These are phyloP conservation scores for Mortierella sp. DNA, from an alignment of 371 early-diverging fungal genomes.

Conservation along the genomic window DNA sequence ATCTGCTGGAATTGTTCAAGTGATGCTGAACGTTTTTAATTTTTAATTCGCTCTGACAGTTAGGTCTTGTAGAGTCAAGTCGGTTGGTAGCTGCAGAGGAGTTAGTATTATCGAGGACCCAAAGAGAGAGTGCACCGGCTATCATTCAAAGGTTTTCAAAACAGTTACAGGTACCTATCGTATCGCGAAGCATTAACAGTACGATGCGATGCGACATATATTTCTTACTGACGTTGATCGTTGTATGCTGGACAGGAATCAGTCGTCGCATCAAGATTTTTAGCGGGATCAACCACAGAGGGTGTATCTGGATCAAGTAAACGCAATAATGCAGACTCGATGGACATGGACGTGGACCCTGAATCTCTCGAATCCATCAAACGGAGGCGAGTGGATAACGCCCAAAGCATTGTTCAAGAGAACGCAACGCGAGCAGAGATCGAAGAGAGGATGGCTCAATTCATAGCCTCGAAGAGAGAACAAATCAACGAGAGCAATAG, in stretches of 20 bases:
- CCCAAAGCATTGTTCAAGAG: constrained; percentile 9
- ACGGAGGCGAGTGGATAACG: constrained; percentile 38
- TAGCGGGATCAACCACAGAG: neutral
- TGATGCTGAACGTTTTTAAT: too few relatives aligned
- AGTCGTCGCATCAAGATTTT: neutral
- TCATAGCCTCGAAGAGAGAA: constrained; percentile 69
- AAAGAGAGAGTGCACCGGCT: constrained; percentile 26
- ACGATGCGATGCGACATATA: neutral
- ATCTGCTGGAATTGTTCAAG: neutral
- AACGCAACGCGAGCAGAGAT: constrained; percentile 44
- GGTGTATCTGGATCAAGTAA: constrained; percentile 21
- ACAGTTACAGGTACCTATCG: constrained; percentile 28
- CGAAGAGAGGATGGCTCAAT: constrained; percentile 59
- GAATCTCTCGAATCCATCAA: constrained; percentile 20
- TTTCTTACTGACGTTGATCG: too few relatives aligned
- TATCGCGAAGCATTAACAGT: neutral
- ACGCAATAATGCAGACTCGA: constrained; percentile 14
- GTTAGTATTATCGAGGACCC: constrained; percentile 30
- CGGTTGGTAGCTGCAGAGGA: constrained; percentile 51
- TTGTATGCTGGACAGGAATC: constrained; percentile 9
- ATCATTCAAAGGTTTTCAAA: constrained; percentile 36
- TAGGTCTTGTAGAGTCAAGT: constrained; percentile 44
- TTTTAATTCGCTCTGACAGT: constrained; percentile 1
- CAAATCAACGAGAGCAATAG: constrained; percentile 79
- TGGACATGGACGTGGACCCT: constrained; percentile 10